Evolutionary conservation across 495 filamentous ascomycete species (phyloP), one percentile per base, ranked within the genome.

Genomic region (Schizothecium vesticola): DNA sequence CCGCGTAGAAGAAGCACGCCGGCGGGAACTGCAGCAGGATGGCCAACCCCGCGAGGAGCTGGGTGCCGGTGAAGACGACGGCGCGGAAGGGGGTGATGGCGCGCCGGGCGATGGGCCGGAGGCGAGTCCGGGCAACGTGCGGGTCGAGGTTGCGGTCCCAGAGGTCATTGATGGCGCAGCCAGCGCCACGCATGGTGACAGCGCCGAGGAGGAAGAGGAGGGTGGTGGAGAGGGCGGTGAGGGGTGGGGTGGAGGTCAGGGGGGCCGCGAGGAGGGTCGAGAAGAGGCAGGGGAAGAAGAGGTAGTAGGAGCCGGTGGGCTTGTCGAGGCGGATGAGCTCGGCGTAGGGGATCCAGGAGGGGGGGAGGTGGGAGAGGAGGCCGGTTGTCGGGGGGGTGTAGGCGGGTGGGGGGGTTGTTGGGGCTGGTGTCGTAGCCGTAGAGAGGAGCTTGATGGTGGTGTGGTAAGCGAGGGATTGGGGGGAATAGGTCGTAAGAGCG

Each of bases 91-190:
- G 91, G 10, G 88, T 90, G 25, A 97, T 82, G 31, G 95, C 96
- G 16, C 90, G 85, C 58, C 95, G 85, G 8, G 96, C 95, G 73
- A 99, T 93, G 5, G 95, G 95, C 3, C 95, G 91, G 59, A 94
- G 85, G 26, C 88, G 88, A 1, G 95, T 99, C 25, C 95, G 89
- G 33, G 87, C 80, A n/a, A 99, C 95, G 74, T 93, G 87, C 23
- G 90, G 91, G 78, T 99, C 95, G 21, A 99, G 86, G 73, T 96
- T 90, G 70, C 92, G 88, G 80, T 98, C 95, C 94, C 92, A 97
- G 58, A 98, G 86, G 76, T 99, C 95, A 79, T 99, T 98, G 81
- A 99, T 95, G 33, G 95, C 90, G 79, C 95, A 99, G 19, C 95
- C 95, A n/a, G 95, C 95, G 29, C 95, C 93, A 63, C 95, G 92